These are phyloP conservation scores for Skeletonema potamos DNA, from an alignment of 108 stramenopile species.

Conservation along the genomic window DNA sequence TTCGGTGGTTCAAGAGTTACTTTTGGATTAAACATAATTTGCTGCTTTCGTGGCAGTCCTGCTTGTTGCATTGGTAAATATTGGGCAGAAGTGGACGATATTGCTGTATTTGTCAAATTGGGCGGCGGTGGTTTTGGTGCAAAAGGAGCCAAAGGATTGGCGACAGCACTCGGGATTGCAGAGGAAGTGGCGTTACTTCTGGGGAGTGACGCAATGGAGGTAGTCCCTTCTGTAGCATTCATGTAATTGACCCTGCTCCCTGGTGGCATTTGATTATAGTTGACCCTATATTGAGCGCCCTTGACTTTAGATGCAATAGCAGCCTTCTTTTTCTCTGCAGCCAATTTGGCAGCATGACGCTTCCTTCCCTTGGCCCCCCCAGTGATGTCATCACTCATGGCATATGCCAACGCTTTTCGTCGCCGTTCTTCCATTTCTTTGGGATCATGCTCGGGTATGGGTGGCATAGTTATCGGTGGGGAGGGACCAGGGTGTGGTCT, in stretches of 20 bases:
- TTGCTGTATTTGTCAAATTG: neutral
- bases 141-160: neutral
- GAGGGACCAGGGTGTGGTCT: neutral
- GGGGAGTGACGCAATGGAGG: neutral
- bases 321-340: neutral
- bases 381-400: slow-evolving; percentile 1
- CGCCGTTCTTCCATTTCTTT: slow-evolving; percentile 7
- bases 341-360: neutral
- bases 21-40: neutral
- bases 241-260: neutral
- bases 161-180: neutral
- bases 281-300: neutral
- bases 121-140: neutral
- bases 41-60: neutral
- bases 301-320: neutral
- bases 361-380: neutral
- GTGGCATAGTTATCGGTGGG: neutral
- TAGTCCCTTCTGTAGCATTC: neutral
- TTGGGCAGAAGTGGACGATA: neutral
- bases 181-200: neutral
- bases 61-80: neutral
- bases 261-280: neutral
- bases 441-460: slow-evolving; percentile 3
- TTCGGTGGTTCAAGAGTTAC: neutral
- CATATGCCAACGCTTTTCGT: slow-evolving; percentile 2